Evolutionary conservation across 2,329 filamentous ascomycete species (phyloP), one percentile per base, ranked within the genome.

Genomic region (Fusarium beomiforme): DNA sequence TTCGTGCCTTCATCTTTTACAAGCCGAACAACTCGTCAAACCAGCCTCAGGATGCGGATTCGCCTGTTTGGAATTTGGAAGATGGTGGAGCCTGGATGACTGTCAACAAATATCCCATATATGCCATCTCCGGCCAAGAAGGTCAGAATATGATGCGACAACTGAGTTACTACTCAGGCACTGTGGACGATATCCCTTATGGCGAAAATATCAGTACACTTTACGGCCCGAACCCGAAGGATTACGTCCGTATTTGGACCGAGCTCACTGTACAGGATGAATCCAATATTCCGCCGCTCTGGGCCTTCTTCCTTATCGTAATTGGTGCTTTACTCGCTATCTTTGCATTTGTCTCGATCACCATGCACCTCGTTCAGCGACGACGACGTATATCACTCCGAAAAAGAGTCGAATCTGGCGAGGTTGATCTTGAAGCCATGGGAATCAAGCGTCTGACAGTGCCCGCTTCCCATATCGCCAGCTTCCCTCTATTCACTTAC

Each of bases 361-460:
- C 86, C 56, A 97, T 96, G 92, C 94, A 96, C 74, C 84, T 91
- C 24, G 83, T 96, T 33, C 93, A 97, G 78, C 88, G 90, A 37
- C 87, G 89, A 50, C 89, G 94, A 33, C 89, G 95, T 12, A 85
- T 86, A 26, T 85, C 85, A 3, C 83, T 98, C 14, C 89, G 89
- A 54, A 87, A 89, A 50, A 89, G 94, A 16, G 91, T 98, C 19
- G 86, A 89, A 63, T 86, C 85, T 11, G 95, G 95, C 56, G 92
- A 97, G 73, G 90, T 97, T 23, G 93, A 98, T 76, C 85, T 98
- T 6, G 95, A 98, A 80, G 90, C 90, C 5, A 86, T 97, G 72
- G 95, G 94, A 4, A 93, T 98, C 73, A 95, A 93, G 77, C 88
- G 92, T 17, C 82, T 97, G 26, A 93, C 89, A 4, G 93, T 98